Evolutionary conservation across 164 flowering plant species (phyloP), one percentile per base, ranked within the genome.

Genomic region (Aristolochia fimbriata): DNA sequence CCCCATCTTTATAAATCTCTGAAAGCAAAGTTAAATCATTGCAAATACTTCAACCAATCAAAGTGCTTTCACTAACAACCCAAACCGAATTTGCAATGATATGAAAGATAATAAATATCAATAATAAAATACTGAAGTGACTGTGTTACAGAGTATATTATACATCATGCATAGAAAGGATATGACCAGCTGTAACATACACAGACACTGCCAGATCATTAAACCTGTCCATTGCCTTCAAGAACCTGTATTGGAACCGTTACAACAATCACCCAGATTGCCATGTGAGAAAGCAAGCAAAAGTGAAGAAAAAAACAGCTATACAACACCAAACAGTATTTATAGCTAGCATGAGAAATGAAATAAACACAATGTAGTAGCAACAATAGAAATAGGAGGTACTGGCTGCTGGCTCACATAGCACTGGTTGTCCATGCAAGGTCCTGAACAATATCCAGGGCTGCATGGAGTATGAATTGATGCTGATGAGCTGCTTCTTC

Each of bases 341-440:
- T 50, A 50, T 50, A n/a, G 22, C 12, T 19, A 16, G 24, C 30
- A 20, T 53, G 24, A 20, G 56, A 13, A 11, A 21, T 24, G 8
- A 41, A 43, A 24, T 27, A 61, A 55, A 3, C 19, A 23, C 15
- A 17, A 48, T 4, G 62, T 51, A 56, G n/a, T 57, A 33, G 20
- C 31, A 13, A 51, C 31, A 19, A 55, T 20, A 51, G 46, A 10
- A 5, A 37, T 57, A 4, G 61, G 47, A 5, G 43, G 37, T 15
- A 24, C 4, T 0, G 43, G 4, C 12, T 10, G 43, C 10, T 6
- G 43, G 55, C 88, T 76, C 68, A 88, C 96, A 90, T 93, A 46
- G 96, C 96, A 77, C 97, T 88, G 0, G 99, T 91, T 57, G 95
- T 86, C 97, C 99, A 93, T 45, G 99, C 96, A 60, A 85, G 83